phyloP scores from a whole-genome alignment of 148 eudicot species.

The Fallopia convolvulus region DNA sequence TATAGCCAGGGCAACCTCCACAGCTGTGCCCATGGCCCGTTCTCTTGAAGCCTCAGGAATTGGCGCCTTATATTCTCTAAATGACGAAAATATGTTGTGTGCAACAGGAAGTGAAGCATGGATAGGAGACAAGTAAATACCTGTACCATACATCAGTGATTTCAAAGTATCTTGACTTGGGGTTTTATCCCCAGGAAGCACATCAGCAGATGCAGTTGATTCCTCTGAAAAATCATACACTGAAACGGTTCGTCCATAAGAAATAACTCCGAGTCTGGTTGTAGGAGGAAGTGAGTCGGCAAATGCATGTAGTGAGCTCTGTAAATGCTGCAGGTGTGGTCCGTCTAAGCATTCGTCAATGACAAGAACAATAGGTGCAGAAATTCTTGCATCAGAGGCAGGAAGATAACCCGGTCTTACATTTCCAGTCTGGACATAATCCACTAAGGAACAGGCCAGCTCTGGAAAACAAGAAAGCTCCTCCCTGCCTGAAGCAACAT shows the following conservation, averaged over 20 bases:
- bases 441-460: constrained; percentile 63
- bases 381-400: constrained; percentile 76
- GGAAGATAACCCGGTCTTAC: constrained; percentile 78
- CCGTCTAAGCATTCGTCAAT: constrained; percentile 87
- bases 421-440: constrained; percentile 65
- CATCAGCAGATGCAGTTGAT: constrained; percentile 87
- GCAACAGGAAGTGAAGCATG: constrained; percentile 89
- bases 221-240: constrained; percentile 90
- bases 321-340: constrained; percentile 83
- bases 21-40: constrained; percentile 85
- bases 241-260: constrained; percentile 80
- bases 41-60: constrained; percentile 77
- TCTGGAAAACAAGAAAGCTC: constrained; percentile 77
- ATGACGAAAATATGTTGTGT: constrained; percentile 74
- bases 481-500: constrained; percentile 69
- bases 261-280: constrained; percentile 75
- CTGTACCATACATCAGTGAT: constrained; percentile 79
- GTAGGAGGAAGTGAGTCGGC: constrained; percentile 81
- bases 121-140: constrained; percentile 73
- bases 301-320: constrained; percentile 91
- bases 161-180: constrained; percentile 70
- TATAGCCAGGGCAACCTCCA: constrained; percentile 78
- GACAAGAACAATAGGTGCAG: constrained; percentile 82
- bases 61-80: constrained; percentile 55
- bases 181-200: constrained; percentile 66